Conservation (phyloP, 441 rosid species). For the Geranium incanum region DNA sequence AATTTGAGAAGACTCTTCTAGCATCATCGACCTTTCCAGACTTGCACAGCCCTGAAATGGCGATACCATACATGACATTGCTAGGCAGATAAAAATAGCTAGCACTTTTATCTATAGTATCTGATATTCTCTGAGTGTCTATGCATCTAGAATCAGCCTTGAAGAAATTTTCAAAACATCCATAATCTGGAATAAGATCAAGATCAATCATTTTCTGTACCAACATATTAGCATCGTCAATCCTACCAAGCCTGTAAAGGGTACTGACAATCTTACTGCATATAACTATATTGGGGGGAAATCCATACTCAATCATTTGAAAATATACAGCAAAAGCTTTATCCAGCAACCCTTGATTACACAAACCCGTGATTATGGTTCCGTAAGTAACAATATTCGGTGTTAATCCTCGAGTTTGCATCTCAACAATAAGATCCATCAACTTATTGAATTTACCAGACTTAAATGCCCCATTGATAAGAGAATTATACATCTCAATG, state of each 20-base stretch:
- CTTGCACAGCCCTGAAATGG: conserved; percentile 60
- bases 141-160: conserved; percentile 22
- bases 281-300: conserved; percentile 44
- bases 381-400: no score
- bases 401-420: no score
- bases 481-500: conserved; percentile 66
- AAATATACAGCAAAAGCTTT: conserved; percentile 47
- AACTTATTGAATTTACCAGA: no score
- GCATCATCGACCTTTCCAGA: conserved; percentile 57
- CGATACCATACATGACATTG: conserved; percentile 58
- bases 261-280: conserved; percentile 63
- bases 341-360: conserved; percentile 20
- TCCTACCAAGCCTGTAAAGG: conserved; percentile 46
- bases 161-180: conserved; percentile 26
- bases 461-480: conserved; percentile 42
- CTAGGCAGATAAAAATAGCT: conserved; percentile 40
- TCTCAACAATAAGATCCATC: no score
- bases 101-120: conserved; percentile 34
- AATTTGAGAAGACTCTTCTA: conserved; percentile 38
- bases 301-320: conserved; percentile 55
- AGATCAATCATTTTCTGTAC: conserved; percentile 50
- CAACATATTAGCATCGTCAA: conserved; percentile 58
- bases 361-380: no score
- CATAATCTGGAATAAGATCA: conserved; percentile 32
- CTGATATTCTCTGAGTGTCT: conserved; percentile 41